Base-by-base conservation (phyloP, 257 asterid genomes). In the Nicotiana benthamiana region DNA sequence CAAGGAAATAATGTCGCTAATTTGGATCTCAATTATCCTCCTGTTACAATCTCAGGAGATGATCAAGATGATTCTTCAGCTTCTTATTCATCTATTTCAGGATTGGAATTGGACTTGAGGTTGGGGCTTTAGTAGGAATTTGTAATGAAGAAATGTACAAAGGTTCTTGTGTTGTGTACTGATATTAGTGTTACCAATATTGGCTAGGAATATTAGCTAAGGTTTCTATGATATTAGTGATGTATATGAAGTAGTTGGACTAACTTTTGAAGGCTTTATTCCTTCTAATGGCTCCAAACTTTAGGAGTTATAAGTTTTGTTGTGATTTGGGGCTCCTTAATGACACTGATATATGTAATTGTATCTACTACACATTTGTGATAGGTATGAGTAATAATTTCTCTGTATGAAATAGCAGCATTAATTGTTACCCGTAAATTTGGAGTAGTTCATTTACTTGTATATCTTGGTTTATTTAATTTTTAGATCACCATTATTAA, bases 81-180 rank as follows among this genome's bases (percentile, higher is more conserved):
- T 32, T 75, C 83, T 16, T 84, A 61, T 43, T 70, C 88, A 59
- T 83, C 74, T 83, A 54, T 77, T 57, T 83, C 90, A 1, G 82
- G 32, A 1, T 5, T 72, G 27, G 84, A 80, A 5, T 72, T 92
- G 88, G 92, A 92, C 77, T 85, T 92, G 75, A 88, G 92, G 85
- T 88, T 92, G 83, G 95, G 95, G 61, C 64, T 90, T 83, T 88
- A 22, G 59, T 72, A 70, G 77, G 77, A 72, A 46, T 72, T 22
- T 43, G 59, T 72, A 6, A 6, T 15, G 30, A 64, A 6, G 61
- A 51, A 36, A 79, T 74, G 40, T 28, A 60, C 10, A 51, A 32
- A 62, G 60, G 78, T 63, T 76, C 10, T 72, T 62, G 43, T 27
- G 18, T 15, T 63, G 70, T 27, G 43, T 15, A 22, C 27, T 70